Percentiles rank a stretch among this genome's conserved stretches.
phyloP scores from a whole-genome alignment of 1,139 yeast species.

The Kurtzmaniella quercitrusa region DNA sequence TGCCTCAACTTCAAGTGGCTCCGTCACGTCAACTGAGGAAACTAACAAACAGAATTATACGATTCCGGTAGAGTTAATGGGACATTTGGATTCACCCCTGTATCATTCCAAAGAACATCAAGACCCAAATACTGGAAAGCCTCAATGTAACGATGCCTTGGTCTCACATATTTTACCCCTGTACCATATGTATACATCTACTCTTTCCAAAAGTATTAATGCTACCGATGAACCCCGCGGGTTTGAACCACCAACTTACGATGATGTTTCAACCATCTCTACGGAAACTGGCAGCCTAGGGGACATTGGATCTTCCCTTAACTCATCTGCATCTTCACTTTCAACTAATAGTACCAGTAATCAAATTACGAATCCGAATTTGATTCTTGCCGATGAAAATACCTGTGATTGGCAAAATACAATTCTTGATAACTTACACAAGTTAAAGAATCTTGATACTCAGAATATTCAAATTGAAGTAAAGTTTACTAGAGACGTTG shows the following conservation, averaged over 20 bases:
- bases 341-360: neutral
- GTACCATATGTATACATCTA: constrained; percentile 12
- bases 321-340: neutral
- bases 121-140: constrained; percentile 8
- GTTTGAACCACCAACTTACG: constrained; percentile 15
- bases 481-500: constrained; percentile 35
- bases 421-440: constrained; percentile 35
- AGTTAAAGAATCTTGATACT: constrained; percentile 24
- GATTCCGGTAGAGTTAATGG: neutral
- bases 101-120: neutral
- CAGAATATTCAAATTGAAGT: constrained; percentile 26
- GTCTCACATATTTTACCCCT: constrained; percentile 21
- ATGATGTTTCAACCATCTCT: constrained; percentile 7
- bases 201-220: constrained; percentile 8
- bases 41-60: neutral
- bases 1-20: constrained; percentile 2
- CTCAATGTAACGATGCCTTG: constrained; percentile 12
- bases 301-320: constrained; percentile 3
- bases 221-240: constrained; percentile 11
- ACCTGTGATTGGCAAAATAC: constrained; percentile 34
- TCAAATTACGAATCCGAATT: neutral
- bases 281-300: constrained; percentile 9
- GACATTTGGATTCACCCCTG: neutral
- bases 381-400: constrained; percentile 31
- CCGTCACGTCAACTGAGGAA: constrained; percentile 2